phyloP scores from a whole-genome alignment of 139 green algal genomes.

The Chlamydomonas urium region DNA sequence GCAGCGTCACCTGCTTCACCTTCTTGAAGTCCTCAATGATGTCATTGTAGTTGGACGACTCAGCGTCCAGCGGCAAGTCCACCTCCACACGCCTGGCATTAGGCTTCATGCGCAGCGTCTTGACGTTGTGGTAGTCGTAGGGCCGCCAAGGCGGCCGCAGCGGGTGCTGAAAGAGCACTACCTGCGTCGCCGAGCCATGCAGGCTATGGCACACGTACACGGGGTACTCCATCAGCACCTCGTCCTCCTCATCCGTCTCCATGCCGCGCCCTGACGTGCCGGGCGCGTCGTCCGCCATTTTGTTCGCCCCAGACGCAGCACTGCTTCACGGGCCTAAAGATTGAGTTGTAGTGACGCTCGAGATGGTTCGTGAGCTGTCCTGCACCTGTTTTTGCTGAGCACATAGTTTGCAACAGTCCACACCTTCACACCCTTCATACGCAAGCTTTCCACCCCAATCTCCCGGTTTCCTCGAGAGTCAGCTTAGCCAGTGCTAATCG shows the following conservation, averaged over 20 bases:
- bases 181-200: constrained; percentile 39
- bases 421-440: too few species aligned
- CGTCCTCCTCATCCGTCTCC: constrained; percentile 45
- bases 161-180: constrained; percentile 78
- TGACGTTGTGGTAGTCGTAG: constrained; percentile 54
- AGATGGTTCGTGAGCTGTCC: too few species aligned
- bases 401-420: too few species aligned
- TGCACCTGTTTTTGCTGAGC: too few species aligned
- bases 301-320: too few species aligned
- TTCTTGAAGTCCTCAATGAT: constrained; percentile 39
- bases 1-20: constrained; percentile 45
- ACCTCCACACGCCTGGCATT: constrained; percentile 56
- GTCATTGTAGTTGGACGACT: constrained; percentile 55
- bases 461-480: too few species aligned
- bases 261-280: too few species aligned
- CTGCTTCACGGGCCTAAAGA: too few species aligned
- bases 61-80: constrained; percentile 56
- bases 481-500: too few species aligned
- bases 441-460: too few species aligned
- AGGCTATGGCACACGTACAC: constrained; percentile 64
- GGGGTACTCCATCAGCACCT: constrained; percentile 60
- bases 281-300: too few species aligned
- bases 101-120: constrained; percentile 61
- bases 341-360: too few species aligned
- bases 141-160: constrained; percentile 69